Evolutionary conservation across 2,329 filamentous ascomycete species (phyloP).

Genomic region (Sphaceloma murrayae): DNA sequence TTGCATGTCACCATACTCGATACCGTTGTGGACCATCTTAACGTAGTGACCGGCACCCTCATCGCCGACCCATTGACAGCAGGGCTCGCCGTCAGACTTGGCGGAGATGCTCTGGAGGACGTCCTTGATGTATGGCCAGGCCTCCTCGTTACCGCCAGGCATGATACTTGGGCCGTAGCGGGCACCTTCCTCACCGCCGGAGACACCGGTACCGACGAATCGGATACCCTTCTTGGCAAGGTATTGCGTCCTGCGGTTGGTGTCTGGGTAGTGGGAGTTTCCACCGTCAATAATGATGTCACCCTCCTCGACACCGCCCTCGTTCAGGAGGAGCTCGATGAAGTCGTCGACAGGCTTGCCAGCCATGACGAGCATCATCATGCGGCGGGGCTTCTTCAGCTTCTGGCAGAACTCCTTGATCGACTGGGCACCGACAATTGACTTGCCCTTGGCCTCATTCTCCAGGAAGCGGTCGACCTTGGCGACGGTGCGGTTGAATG

Average conservation of each 20-base stretch:
- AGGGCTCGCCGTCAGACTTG: constrained; percentile 94
- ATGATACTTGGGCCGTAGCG: constrained; percentile 95
- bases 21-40: constrained; percentile 99
- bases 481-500: constrained; percentile 96
- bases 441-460: constrained; percentile 59
- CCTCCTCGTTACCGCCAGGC: constrained; percentile 97
- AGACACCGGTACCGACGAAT: constrained; percentile 95
- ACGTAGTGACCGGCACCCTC: constrained; percentile 99
- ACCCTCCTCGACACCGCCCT: constrained; percentile 61
- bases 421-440: constrained; percentile 84
- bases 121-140: constrained; percentile 97
- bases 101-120: constrained; percentile 96
- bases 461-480: constrained; percentile 70
- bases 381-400: constrained; percentile 91
- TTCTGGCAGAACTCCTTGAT: constrained; percentile 91
- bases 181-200: constrained; percentile 98
- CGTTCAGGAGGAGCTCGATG: constrained; percentile 77
- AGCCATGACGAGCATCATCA: constrained; percentile 99
- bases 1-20: constrained; percentile 99
- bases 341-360: constrained; percentile 97
- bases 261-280: constrained; percentile 98
- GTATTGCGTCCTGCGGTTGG: constrained; percentile 93
- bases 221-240: constrained; percentile 77
- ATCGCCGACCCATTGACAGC: constrained; percentile 99
- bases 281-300: constrained; percentile 99